These are phyloP conservation scores for Spathaspora passalidarum DNA, from an alignment of 805 yeast genomes.

Conservation along the genomic window DNA sequence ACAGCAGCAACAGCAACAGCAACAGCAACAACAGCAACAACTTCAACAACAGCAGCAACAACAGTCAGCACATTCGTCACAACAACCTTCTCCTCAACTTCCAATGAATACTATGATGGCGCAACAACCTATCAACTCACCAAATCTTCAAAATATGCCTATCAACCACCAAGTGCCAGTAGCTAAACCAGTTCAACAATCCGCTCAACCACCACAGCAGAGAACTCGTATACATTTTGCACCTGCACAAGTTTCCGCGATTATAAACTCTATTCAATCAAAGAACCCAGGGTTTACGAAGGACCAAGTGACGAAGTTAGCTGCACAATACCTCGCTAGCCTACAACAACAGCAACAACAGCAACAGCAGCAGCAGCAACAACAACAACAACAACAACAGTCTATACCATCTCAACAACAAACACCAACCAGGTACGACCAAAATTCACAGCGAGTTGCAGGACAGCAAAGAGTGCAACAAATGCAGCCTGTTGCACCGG, in stretches of 20 bases:
- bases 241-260: slow-evolving; percentile 63
- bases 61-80: slow-evolving; percentile 3
- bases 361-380: slow-evolving; percentile 23
- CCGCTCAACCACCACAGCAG: slow-evolving; percentile 2
- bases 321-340: slow-evolving; percentile 60
- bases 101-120: not conserved
- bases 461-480: slow-evolving; percentile 6
- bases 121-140: not conserved
- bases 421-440: slow-evolving; percentile 3
- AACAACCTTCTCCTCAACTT: slow-evolving; percentile 8
- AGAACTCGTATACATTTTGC: slow-evolving; percentile 45
- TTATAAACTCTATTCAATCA: slow-evolving; percentile 61
- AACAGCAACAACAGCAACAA: slow-evolving; percentile 10
- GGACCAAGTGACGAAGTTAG: slow-evolving; percentile 63
- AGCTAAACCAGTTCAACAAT: not conserved
- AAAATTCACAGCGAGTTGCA: slow-evolving; percentile 14
- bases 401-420: slow-evolving; percentile 7
- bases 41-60: slow-evolving; percentile 2
- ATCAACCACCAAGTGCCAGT: slow-evolving; percentile 16
- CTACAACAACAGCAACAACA: slow-evolving; percentile 52
- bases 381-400: slow-evolving; percentile 16
- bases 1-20: slow-evolving; percentile 15
- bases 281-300: slow-evolving; percentile 61
- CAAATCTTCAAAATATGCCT: not conserved
- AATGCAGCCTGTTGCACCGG: slow-evolving; percentile 3